These are phyloP conservation scores for Chalciporus sphaerocephalus DNA, from an alignment of 768 basidiomycete genomes.

Conservation along the genomic window DNA sequence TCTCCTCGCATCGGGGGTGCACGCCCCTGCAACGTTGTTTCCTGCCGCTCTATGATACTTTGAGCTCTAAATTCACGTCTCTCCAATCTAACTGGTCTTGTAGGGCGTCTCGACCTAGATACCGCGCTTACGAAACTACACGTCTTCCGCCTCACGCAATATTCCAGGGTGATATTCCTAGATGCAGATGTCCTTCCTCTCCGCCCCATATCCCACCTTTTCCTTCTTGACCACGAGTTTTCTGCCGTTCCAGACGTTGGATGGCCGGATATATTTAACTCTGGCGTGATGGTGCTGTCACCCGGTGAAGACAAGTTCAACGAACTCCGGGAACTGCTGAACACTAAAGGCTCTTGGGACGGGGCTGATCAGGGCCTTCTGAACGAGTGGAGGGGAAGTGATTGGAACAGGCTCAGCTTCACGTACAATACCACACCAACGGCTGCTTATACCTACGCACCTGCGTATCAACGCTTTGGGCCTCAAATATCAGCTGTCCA, in stretches of 20 bases:
- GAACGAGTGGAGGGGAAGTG: slow-evolving; percentile 84
- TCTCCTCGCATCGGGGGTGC: slow-evolving; percentile 8
- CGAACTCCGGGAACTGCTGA: slow-evolving; percentile 64
- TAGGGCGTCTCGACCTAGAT: slow-evolving; percentile 91
- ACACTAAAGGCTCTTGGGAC: slow-evolving; percentile 86
- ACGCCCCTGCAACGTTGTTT: slow-evolving; percentile 17
- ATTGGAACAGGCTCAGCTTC: slow-evolving; percentile 95
- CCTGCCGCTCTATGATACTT: slow-evolving; percentile 12
- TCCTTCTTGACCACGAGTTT: slow-evolving; percentile 75
- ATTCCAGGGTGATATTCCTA: slow-evolving; percentile 81
- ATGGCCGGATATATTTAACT: slow-evolving; percentile 99
- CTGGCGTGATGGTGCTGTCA: slow-evolving; percentile 85
- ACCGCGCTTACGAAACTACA: slow-evolving; percentile 96
- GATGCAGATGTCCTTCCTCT: slow-evolving; percentile 90
- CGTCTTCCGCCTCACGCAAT: slow-evolving; percentile 87
- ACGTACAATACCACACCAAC: slow-evolving; percentile 98
- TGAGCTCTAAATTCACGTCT: not conserved
- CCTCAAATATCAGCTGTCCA: slow-evolving; percentile 82
- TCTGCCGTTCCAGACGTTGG: slow-evolving; percentile 95
- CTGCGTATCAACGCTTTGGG: slow-evolving; percentile 92
- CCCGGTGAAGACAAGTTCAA: slow-evolving; percentile 82
- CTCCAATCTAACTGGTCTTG: slow-evolving; percentile 12
- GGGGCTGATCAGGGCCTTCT: slow-evolving; percentile 98
- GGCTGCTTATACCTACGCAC: slow-evolving; percentile 95
- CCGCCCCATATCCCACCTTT: slow-evolving; percentile 89